Conservation (phyloP, 768 basidiomycete species). For the Phanerodontia chrysosporium region DNA sequence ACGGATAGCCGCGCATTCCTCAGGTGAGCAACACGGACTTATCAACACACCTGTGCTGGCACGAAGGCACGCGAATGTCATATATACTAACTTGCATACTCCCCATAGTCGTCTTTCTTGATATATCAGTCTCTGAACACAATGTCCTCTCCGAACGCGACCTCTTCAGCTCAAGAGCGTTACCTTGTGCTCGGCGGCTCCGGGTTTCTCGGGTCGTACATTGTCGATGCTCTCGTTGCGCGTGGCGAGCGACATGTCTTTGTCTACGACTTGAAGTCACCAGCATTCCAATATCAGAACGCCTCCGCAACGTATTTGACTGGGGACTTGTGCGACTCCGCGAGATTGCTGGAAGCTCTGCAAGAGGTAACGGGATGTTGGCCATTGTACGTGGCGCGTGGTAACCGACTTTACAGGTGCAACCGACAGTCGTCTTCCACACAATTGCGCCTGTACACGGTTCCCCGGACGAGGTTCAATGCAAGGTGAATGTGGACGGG, state of each 20-base stretch:
- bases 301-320: background rate
- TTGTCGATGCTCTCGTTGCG: constrained; percentile 39
- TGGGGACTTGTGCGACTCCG: constrained; percentile 32
- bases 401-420: constrained; percentile 19
- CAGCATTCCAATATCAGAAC: background rate
- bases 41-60: too few relatives aligned
- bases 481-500: constrained; percentile 46
- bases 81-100: too few relatives aligned
- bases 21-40: too few relatives aligned
- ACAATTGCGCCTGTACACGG: constrained; percentile 41
- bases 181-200: constrained; percentile 48
- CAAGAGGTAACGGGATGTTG: background rate
- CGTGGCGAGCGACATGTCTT: constrained; percentile 36
- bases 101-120: too few relatives aligned
- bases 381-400: background rate
- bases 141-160: too few relatives aligned
- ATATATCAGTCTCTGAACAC: too few relatives aligned
- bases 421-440: constrained; percentile 42
- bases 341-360: background rate
- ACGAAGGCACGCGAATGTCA: too few relatives aligned
- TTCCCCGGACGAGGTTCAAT: constrained; percentile 29
- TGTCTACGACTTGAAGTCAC: constrained; percentile 35
- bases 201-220: constrained; percentile 39
- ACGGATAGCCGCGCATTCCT: too few relatives aligned
- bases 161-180: background rate